Evolutionary conservation across 345 rosid species (phyloP).

Genomic region (Salix koriyanagi): DNA sequence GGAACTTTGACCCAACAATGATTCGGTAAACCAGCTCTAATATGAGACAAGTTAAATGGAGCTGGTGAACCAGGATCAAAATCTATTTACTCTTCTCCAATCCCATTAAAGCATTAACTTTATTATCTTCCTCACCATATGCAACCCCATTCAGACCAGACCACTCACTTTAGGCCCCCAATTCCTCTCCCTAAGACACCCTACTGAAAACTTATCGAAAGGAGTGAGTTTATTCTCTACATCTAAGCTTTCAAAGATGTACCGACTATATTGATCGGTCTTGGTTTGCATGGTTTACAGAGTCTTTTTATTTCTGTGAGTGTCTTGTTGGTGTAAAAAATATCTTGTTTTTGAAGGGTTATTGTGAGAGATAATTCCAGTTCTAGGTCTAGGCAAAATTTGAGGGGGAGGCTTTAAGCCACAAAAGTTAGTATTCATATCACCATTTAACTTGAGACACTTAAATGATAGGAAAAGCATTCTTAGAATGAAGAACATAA

Average conservation of each 20-base stretch:
- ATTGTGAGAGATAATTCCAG: constrained; percentile 22
- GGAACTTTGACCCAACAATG: constrained; percentile 90
- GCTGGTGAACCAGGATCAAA: constrained; percentile 68
- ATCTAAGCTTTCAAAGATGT: no score
- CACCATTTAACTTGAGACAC: background rate
- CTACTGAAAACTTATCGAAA: background rate
- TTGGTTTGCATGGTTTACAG: no score
- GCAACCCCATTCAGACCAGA: constrained; percentile 10
- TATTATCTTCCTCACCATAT: constrained; percentile 4
- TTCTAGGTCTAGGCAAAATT: constrained; percentile 37
- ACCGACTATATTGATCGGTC: no score
- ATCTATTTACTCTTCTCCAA: background rate
- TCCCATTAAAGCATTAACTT: background rate
- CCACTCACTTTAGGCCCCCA: constrained; percentile 18
- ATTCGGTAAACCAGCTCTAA: constrained; percentile 74
- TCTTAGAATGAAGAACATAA: background rate
- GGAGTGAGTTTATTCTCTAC: background rate
- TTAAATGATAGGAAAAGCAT: background rate
- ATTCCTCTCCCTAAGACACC: constrained; percentile 2
- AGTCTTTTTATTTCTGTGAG: background rate
- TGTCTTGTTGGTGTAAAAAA: constrained; percentile 10
- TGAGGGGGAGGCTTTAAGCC: constrained; percentile 65
- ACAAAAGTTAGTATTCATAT: constrained; percentile 9
- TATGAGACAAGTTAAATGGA: constrained; percentile 66
- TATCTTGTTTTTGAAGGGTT: constrained; percentile 18